Evolutionary conservation across 2,329 filamentous ascomycete genomes (phyloP).

Genomic region (Blastomyces emzantsi): DNA sequence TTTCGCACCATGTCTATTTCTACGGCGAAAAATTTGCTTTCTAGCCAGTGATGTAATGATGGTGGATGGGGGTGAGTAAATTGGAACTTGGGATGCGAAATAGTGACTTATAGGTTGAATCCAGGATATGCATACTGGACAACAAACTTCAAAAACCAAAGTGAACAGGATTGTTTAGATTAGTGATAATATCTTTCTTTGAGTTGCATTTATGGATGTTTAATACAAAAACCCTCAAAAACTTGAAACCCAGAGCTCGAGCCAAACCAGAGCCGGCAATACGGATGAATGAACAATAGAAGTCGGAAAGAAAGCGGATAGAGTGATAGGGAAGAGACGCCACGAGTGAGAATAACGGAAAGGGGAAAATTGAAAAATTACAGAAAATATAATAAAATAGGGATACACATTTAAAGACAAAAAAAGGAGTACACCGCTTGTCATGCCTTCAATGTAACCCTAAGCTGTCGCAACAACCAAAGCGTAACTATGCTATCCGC

Average conservation of each 20-base stretch:
- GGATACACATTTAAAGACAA: neutral
- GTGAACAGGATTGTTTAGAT: neutral
- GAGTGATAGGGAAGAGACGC: neutral
- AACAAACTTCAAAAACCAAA: neutral
- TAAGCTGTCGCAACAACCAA: neutral
- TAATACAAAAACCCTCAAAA: neutral
- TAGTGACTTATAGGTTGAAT: neutral
- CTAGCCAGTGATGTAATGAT: neutral
- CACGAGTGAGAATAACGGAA: neutral
- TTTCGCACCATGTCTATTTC: neutral
- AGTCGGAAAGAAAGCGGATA: neutral
- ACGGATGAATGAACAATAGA: neutral
- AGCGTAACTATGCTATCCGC: neutral
- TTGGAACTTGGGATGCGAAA: neutral
- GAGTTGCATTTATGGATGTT: neutral
- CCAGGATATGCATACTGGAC: neutral
- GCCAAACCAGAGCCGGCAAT: neutral
- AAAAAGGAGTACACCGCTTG: neutral
- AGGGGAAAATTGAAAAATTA: neutral
- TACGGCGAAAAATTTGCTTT: neutral
- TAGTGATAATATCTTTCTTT: neutral
- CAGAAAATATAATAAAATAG: neutral
- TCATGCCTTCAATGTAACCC: neutral
- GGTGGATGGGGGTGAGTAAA: neutral
- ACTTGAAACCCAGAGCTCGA: neutral